Percentiles rank a stretch among this genome's conserved stretches.
phyloP scores from a whole-genome alignment of 2,329 filamentous ascomycete genomes.

The Ceratocystis eucalypticola region DNA sequence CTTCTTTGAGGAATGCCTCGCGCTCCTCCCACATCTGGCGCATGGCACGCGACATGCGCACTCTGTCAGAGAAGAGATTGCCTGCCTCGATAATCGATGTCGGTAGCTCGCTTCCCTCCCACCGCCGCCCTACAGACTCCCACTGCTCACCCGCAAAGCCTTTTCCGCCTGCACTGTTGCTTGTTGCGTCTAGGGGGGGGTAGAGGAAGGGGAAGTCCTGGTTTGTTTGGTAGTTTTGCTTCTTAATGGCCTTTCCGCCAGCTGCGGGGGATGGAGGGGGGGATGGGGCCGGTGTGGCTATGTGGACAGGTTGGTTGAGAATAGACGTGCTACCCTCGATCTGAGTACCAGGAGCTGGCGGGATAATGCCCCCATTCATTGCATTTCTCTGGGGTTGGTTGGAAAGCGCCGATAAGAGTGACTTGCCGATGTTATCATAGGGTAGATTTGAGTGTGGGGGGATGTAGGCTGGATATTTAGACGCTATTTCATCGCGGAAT shows the following conservation, averaged over 20 bases:
- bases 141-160: constrained; percentile 71
- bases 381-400: constrained; percentile 55
- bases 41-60: constrained; percentile 82
- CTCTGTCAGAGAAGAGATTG: constrained; percentile 75
- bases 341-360: constrained; percentile 39
- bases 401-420: constrained; percentile 71
- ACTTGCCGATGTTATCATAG: constrained; percentile 79
- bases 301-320: constrained; percentile 89
- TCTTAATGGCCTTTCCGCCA: constrained; percentile 88
- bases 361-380: constrained; percentile 48
- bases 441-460: constrained; percentile 73
- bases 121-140: constrained; percentile 63
- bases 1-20: constrained; percentile 80
- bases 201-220: constrained; percentile 98
- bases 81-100: constrained; percentile 91
- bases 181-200: constrained; percentile 75
- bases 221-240: constrained; percentile 98
- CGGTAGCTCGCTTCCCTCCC: constrained; percentile 90
- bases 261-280: constrained; percentile 79
- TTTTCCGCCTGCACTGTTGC: constrained; percentile 83
- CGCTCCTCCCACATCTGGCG: constrained; percentile 91
- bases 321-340: constrained; percentile 56
- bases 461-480: constrained; percentile 94
- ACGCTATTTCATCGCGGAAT: constrained; percentile 91
- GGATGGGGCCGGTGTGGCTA: constrained; percentile 93